These are phyloP conservation scores for Nyctanthes arbortristis DNA, from an alignment of 257 asterid genomes.

Conservation along the genomic window DNA sequence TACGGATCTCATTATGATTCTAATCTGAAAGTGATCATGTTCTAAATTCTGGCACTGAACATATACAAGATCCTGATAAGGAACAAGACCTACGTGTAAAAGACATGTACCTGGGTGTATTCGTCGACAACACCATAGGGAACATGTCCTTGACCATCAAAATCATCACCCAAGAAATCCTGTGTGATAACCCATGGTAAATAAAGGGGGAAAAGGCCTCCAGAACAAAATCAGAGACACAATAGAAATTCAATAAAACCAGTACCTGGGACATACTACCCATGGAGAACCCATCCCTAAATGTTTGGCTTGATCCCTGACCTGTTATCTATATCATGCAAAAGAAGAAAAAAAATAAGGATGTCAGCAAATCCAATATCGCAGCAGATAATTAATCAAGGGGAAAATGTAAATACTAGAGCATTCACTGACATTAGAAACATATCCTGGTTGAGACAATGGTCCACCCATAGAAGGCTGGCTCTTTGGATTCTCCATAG, in stretches of 20 bases:
- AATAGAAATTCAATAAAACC: conserved; percentile 5
- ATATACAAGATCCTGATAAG: conserved; percentile 5
- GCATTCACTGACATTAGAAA: conserved; percentile 66
- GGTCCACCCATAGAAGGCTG: conserved; percentile 91
- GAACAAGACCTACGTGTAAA: conserved; percentile 7
- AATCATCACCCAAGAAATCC: conserved; percentile 95
- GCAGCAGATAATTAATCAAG: conserved; percentile 9
- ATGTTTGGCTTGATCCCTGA: conserved; percentile 81
- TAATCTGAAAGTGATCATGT: neutral
- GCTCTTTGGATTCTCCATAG: conserved; percentile 81
- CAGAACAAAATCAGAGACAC: neutral
- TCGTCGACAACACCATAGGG: conserved; percentile 82
- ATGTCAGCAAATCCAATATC: conserved; percentile 11
- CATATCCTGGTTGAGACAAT: conserved; percentile 89
- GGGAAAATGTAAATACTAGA: conserved; percentile 14
- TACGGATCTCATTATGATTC: conserved; percentile 4
- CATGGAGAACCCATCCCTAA: conserved; percentile 82
- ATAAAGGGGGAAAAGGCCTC: conserved; percentile 4
- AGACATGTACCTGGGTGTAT: conserved; percentile 74
- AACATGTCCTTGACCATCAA: conserved; percentile 97
- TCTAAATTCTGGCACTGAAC: conserved; percentile 13
- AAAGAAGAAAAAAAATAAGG: neutral
- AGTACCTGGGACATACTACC: conserved; percentile 95
- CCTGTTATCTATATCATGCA: conserved; percentile 44
- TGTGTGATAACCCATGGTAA: conserved; percentile 35